These are phyloP conservation scores for Blastomyces gilchristii DNA, from an alignment of 2,329 filamentous ascomycete species.

Conservation along the genomic window DNA sequence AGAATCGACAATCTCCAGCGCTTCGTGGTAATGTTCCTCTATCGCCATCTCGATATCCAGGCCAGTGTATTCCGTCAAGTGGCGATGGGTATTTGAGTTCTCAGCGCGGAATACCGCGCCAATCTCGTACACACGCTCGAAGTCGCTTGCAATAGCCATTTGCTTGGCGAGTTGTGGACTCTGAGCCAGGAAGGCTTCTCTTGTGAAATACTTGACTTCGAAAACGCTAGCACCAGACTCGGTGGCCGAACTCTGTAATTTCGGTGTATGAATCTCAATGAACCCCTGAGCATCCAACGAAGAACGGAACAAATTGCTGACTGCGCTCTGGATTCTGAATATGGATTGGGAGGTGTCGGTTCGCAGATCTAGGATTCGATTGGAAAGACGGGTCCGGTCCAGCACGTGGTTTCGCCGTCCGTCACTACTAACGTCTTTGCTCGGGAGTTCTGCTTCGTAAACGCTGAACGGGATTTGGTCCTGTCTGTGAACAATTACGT, in stretches of 20 bases:
- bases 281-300: slow-evolving; percentile 67
- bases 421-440: slow-evolving; percentile 47
- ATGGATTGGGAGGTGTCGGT: slow-evolving; percentile 80
- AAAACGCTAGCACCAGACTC: slow-evolving; percentile 90
- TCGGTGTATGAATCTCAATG: slow-evolving; percentile 88
- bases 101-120: slow-evolving; percentile 87
- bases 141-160: slow-evolving; percentile 82
- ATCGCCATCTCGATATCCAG: slow-evolving; percentile 90
- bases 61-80: slow-evolving; percentile 89
- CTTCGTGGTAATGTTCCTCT: slow-evolving; percentile 80
- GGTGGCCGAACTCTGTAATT: slow-evolving; percentile 79
- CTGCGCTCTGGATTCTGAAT: slow-evolving; percentile 73
- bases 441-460: slow-evolving; percentile 56
- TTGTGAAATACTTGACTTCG: slow-evolving; percentile 81
- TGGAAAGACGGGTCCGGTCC: slow-evolving; percentile 63
- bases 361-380: slow-evolving; percentile 73
- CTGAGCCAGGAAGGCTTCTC: slow-evolving; percentile 78
- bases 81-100: slow-evolving; percentile 89
- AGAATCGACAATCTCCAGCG: slow-evolving; percentile 64
- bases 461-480: slow-evolving; percentile 59
- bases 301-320: slow-evolving; percentile 68
- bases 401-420: slow-evolving; percentile 52
- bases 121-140: slow-evolving; percentile 80
- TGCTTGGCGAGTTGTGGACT: slow-evolving; percentile 89
- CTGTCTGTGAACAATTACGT: slow-evolving; percentile 51